Conservation (phyloP, 495 filamentous ascomycete genomes). For the Niebla homalea region DNA sequence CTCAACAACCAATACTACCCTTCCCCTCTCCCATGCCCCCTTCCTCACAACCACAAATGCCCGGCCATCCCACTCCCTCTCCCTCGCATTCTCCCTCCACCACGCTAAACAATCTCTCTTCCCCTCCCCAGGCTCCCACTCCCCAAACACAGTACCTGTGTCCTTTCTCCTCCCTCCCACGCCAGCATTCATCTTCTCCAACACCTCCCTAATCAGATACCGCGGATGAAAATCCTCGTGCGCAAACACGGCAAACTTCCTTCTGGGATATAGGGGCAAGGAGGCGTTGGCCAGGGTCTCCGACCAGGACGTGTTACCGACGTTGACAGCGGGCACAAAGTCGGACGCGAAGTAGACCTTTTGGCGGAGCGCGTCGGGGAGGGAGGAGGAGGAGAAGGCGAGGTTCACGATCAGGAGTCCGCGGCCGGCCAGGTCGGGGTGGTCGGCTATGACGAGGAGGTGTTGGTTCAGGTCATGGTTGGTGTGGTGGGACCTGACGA, state of each 20-base stretch:
- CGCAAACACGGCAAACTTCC: background rate
- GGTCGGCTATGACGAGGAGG: background rate
- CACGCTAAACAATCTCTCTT: too few species aligned
- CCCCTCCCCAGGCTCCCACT: too few species aligned
- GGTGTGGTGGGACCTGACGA: background rate
- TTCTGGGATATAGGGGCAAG: background rate
- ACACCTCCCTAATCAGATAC: background rate
- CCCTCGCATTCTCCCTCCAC: too few species aligned
- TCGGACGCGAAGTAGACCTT: background rate
- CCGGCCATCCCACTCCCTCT: too few species aligned
- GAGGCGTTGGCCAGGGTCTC: background rate
- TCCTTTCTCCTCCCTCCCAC: background rate
- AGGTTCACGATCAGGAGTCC: background rate
- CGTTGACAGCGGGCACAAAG: background rate
- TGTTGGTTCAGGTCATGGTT: background rate
- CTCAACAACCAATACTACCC: too few species aligned
- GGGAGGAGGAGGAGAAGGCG: background rate
- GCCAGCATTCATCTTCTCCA: background rate
- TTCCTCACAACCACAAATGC: too few species aligned
- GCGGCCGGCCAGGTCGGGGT: background rate
- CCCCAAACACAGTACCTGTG: background rate
- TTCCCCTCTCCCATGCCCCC: too few species aligned
- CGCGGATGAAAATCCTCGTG: background rate
- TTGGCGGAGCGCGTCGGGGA: background rate
- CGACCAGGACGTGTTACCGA: background rate